Conservation (phyloP, 2,329 filamentous ascomycete species). For the Penicillium corylophilum region DNA sequence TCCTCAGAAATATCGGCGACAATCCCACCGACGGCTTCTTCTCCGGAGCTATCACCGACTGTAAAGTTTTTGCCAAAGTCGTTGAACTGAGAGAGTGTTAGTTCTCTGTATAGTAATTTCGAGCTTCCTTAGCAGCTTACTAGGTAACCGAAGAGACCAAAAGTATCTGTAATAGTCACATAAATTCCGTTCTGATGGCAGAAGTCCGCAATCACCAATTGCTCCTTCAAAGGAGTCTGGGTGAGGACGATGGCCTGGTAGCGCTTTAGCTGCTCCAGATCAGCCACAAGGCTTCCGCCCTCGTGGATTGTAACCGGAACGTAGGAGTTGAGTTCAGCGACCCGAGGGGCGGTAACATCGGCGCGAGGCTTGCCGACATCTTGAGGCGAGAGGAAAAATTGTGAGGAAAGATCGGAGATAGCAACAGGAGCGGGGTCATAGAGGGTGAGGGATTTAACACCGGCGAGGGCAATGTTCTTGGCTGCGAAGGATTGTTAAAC, state of each 20-base stretch:
- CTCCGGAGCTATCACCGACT: slow-evolving; percentile 83
- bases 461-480: slow-evolving; percentile 96
- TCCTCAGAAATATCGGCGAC: slow-evolving; percentile 86
- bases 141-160: slow-evolving; percentile 89
- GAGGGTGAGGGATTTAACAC: slow-evolving; percentile 94
- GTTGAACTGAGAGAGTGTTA: too few species aligned
- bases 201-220: slow-evolving; percentile 84
- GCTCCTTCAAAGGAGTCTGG: slow-evolving; percentile 74
- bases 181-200: slow-evolving; percentile 94
- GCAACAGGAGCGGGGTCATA: slow-evolving; percentile 83
- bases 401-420: slow-evolving; percentile 87
- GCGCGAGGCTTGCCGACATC: slow-evolving; percentile 94
- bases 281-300: slow-evolving; percentile 64
- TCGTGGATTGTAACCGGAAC: slow-evolving; percentile 80
- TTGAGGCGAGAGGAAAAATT: slow-evolving; percentile 88
- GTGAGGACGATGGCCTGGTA: slow-evolving; percentile 94
- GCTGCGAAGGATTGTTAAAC: slow-evolving; percentile 50
- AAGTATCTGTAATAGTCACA: slow-evolving; percentile 82
- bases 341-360: slow-evolving; percentile 78
- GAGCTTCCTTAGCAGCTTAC: too few species aligned
- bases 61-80: slow-evolving; percentile 96
- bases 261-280: slow-evolving; percentile 79
- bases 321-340: slow-evolving; percentile 94
- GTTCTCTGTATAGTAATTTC: too few species aligned
- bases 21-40: slow-evolving; percentile 83